Evolutionary conservation across 1,284 basidiomycete species (phyloP), one percentile per base, ranked within the genome.

Genomic region (Apiotrichum gamsii): DNA sequence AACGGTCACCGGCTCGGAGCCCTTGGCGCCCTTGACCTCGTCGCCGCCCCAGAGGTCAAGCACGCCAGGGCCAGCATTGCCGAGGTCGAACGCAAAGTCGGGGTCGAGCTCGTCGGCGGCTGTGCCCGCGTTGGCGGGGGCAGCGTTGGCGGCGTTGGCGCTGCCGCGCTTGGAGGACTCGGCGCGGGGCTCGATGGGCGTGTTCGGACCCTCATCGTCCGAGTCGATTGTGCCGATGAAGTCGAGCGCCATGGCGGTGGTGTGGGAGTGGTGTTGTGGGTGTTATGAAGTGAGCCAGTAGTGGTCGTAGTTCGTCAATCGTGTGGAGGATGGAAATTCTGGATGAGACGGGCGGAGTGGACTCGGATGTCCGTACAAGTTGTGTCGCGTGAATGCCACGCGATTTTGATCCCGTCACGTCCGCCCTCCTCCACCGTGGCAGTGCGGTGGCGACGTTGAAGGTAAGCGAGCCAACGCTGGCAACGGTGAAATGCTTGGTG

Each of bases 81-180:
- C 80, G 16, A 84, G 62, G 69, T 91, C 88, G 64, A 96, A 94
- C 24, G 78, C 77, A 65, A 95, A 91, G 43, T 84, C 82, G 3
- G 83, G 82, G 69, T 91, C 80, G 34, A 95, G 77, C 51, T 79
- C 79, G 29, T 78, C 79, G 30, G 81, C 82, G 43, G 84, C 82
- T 34, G 58, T 32, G 39, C 47, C 42, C 20, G 48, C 18, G 24
- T 5, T 18, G 21, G 13, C 21, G 32, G 35, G 21, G 18, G 43
- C n/a, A 36, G 36, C 37, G 41, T 51, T 24, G 47, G 45, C 11
- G 21, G 24, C 21, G 32, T 42, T 35, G 19, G 43, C 29, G 25
- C 31, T 20, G n/a, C 38, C 37, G 35, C 39, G 48, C 48, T 58
- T 51, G 55, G 46, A 38, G 44, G 49, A 32, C 49, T 51, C 52